Conservation (phyloP, 768 basidiomycete genomes). For the Daedaleopsis sinensis region DNA sequence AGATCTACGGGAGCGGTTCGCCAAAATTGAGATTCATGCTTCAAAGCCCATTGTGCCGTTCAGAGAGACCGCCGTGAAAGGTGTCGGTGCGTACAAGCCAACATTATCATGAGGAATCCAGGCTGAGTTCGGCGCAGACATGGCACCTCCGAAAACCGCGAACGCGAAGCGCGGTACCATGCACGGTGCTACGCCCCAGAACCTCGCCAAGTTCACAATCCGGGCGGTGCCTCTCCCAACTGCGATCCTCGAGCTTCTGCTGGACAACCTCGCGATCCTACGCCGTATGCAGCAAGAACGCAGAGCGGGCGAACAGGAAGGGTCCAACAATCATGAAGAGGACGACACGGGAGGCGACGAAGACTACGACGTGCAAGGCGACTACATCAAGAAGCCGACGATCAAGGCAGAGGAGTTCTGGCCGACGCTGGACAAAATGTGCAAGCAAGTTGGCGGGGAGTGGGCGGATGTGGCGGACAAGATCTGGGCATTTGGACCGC, state of each 20-base stretch:
- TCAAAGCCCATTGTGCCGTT: slow-evolving; percentile 98
- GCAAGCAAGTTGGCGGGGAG: slow-evolving; percentile 68
- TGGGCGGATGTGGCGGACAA: slow-evolving; percentile 74
- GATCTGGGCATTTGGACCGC: slow-evolving; percentile 94
- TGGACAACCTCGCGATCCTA: slow-evolving; percentile 67
- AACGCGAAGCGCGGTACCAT: slow-evolving; percentile 79
- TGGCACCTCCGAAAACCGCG: slow-evolving; percentile 79
- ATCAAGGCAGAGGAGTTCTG: slow-evolving; percentile 82
- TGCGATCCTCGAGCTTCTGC: slow-evolving; percentile 73
- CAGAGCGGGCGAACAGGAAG: slow-evolving; percentile 16
- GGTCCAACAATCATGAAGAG: neutral
- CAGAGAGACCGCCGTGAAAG: slow-evolving; percentile 90
- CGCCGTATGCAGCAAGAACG: slow-evolving; percentile 58
- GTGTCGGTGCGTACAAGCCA: slow-evolving; percentile 52
- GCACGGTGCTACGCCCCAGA: slow-evolving; percentile 64
- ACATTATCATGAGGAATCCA: neutral
- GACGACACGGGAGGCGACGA: slow-evolving; percentile 30
- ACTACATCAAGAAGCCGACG: slow-evolving; percentile 61
- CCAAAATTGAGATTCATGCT: slow-evolving; percentile 88
- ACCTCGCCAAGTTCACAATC: slow-evolving; percentile 79
- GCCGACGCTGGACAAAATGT: slow-evolving; percentile 64
- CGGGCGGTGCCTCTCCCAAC: slow-evolving; percentile 81
- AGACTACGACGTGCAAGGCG: slow-evolving; percentile 52
- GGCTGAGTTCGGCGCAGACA: slow-evolving; percentile 55
- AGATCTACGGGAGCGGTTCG: slow-evolving; percentile 95